Conservation (phyloP, 345 rosid genomes). For the Hibiscus mutabilis region DNA sequence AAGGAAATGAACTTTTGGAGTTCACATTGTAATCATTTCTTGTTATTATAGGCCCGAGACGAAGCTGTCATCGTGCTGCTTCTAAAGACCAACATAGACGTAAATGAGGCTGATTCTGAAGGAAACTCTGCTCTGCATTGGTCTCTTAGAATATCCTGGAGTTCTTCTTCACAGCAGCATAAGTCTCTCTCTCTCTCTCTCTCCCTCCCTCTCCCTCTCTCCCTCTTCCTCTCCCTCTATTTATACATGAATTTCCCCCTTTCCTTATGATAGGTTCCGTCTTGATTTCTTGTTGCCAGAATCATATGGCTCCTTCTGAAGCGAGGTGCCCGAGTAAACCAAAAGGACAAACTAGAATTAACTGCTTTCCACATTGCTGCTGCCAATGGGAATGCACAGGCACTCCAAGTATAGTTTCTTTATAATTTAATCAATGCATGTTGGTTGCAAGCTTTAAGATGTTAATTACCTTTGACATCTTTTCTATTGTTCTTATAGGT, state of each 20-base stretch:
- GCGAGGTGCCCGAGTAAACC: slow-evolving; percentile 52
- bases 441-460: not conserved
- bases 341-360: slow-evolving; percentile 59
- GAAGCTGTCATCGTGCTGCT: slow-evolving; percentile 61
- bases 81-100: slow-evolving; percentile 45
- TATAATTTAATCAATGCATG: not conserved
- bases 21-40: not conserved
- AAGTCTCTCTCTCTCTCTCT: slow-evolving; percentile 39
- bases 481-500: slow-evolving; percentile 31
- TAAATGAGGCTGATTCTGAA: slow-evolving; percentile 59
- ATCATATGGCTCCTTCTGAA: slow-evolving; percentile 51
- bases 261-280: slow-evolving; percentile 8
- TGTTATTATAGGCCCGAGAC: slow-evolving; percentile 53
- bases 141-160: slow-evolving; percentile 48
- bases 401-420: slow-evolving; percentile 45
- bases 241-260: not conserved
- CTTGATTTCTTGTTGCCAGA: slow-evolving; percentile 30
- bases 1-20: not conserved
- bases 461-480: slow-evolving; percentile 11
- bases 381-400: slow-evolving; percentile 60
- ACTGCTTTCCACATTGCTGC: slow-evolving; percentile 74
- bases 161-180: slow-evolving; percentile 46
- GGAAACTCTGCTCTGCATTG: slow-evolving; percentile 78
- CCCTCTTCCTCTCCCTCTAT: not conserved
- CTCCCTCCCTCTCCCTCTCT: slow-evolving; percentile 21